Evolutionary conservation across 1,139 yeast species (phyloP), one percentile per base, ranked within the genome.

Genomic region (Kodamaea suecica): DNA sequence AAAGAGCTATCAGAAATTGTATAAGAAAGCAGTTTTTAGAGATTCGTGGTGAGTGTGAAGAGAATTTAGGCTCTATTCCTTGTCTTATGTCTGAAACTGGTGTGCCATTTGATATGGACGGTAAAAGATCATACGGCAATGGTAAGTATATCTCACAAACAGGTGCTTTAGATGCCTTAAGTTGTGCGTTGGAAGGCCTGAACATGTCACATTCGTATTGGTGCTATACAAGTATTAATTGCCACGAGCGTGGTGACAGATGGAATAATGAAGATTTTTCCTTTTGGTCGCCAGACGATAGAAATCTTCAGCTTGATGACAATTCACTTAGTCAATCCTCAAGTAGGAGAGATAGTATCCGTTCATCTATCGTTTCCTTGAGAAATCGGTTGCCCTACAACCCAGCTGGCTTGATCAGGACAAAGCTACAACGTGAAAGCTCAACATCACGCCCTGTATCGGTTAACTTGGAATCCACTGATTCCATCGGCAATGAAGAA

Each of bases 221-320:
- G 97, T 80, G 87, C 44, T 90, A 90, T 53, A 74, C 85, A 24
- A 71, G 82, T 9, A 62, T 66, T 31, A 90, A 88, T 54, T 64
- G 77, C 26, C 95, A 88, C 57, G 61, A 74, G 49, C 77, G 84
- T 80, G 98, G 98, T 0, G 98, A 90, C 57, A 59, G 73, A 26
- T 90, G 97, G 95, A 90, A 90, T 52, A 80, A 87, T 45, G 98
- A 90, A 53, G 97, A 90, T 56, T 80, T 92, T 50, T 84, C 95
- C 1, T 77, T 90, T 40, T 88, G 84, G 84, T 82, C 92, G 3
- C 61, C 66, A 4, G 94, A 85, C 42, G 90, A 84, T 21, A 33
- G 36, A 6, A 31, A 35, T 11, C 21, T 27, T 21, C 52, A 51
- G 23, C 40, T 38, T 27, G 52, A 44, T 8, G 39, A 35, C n/a